Conservation (phyloP, 2,329 filamentous ascomycete species). For the Torrubiella hemipterigena region DNA sequence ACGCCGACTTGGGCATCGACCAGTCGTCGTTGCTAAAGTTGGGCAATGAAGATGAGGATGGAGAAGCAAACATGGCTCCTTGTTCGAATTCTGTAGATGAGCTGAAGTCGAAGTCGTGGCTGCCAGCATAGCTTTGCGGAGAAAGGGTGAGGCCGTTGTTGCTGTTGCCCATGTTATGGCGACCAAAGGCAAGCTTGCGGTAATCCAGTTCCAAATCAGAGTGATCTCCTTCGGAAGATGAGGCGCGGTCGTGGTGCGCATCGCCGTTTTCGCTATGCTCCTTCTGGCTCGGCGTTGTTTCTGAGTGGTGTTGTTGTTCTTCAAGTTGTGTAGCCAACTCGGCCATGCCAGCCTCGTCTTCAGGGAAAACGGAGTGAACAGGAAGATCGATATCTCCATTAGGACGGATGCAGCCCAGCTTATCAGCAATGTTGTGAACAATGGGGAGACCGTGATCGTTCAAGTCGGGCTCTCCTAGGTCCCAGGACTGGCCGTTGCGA, state of each 20-base stretch:
- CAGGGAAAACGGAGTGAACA: conserved; percentile 46
- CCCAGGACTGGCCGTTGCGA: conserved; percentile 44
- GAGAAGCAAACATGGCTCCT: conserved; percentile 20
- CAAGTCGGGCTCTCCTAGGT: conserved; percentile 49
- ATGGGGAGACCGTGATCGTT: conserved; percentile 52
- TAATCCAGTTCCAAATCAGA: conserved; percentile 45
- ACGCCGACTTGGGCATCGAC: conserved; percentile 16
- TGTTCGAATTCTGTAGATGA: conserved; percentile 20
- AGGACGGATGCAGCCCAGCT: conserved; percentile 51
- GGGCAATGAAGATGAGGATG: conserved; percentile 22
- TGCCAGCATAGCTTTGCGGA: conserved; percentile 36
- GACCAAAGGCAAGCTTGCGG: conserved; percentile 33
- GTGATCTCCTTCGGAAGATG: conserved; percentile 42
- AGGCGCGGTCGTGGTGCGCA: conserved; percentile 33
- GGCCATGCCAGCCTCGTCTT: conserved; percentile 45
- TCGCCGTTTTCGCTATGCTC: conserved; percentile 21
- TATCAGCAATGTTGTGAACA: conserved; percentile 53
- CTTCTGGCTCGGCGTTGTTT: conserved; percentile 9
- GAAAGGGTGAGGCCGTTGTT: conserved; percentile 36
- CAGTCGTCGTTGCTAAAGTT: conserved; percentile 16
- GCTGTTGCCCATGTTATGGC: no score
- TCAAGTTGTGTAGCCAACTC: conserved; percentile 44
- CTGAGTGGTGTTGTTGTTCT: conserved; percentile 30
- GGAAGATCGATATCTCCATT: conserved; percentile 49
- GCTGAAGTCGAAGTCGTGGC: conserved; percentile 24